Percentiles rank a stretch among this genome's conserved stretches.
phyloP scores from a whole-genome alignment of 176 grass and related monocot species.

The Elymus sibiricus region DNA sequence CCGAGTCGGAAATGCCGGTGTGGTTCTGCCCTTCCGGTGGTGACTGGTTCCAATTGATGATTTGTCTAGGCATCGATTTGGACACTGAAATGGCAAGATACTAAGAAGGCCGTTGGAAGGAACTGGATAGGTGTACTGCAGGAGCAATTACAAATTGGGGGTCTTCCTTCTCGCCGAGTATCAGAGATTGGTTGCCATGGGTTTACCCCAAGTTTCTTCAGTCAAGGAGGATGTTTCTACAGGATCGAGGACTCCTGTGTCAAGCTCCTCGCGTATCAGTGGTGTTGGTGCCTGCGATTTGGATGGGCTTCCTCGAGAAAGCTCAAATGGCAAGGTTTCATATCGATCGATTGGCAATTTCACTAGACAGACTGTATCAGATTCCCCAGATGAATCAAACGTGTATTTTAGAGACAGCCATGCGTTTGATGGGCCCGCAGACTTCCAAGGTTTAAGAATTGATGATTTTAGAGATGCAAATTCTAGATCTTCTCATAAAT shows the following conservation, averaged over 20 bases:
- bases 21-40: constrained; percentile 9
- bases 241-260: constrained; percentile 24
- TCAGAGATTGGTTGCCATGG: constrained; percentile 46
- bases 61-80: neutral
- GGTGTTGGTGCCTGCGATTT: constrained; percentile 57
- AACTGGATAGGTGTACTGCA: constrained; percentile 1
- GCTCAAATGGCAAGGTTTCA: constrained; percentile 33
- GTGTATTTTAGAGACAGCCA: constrained; percentile 16
- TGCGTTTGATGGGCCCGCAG: constrained; percentile 1
- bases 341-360: constrained; percentile 37
- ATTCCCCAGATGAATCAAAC: constrained; percentile 12
- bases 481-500: constrained; percentile 35
- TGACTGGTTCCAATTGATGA: constrained; percentile 24
- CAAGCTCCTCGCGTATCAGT: constrained; percentile 32
- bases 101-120: constrained; percentile 6
- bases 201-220: constrained; percentile 66
- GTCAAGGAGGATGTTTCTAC: constrained; percentile 39
- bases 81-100: neutral
- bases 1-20: neutral
- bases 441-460: constrained; percentile 31
- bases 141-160: constrained; percentile 7
- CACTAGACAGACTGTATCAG: constrained; percentile 36
- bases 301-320: constrained; percentile 46
- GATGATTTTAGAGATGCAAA: constrained; percentile 34
- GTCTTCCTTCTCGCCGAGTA: neutral